A percentile compares a stretch with the other conserved stretches of the same genome.
Conservation (phyloP, 2,329 filamentous ascomycete genomes). For the Passalora sequoiae region DNA sequence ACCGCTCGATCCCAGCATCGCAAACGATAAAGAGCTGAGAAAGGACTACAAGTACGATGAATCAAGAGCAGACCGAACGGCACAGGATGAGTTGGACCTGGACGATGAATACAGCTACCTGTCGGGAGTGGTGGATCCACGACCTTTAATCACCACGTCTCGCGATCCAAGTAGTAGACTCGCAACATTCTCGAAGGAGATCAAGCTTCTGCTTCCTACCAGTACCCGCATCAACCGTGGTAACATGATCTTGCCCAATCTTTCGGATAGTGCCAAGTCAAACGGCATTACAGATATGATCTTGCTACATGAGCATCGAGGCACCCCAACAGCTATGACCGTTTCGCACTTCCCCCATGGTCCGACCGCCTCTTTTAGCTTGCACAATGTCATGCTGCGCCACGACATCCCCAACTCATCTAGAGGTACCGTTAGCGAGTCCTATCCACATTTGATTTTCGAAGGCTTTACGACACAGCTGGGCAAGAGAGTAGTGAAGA, state of each 20-base stretch:
- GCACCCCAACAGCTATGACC: conserved; percentile 83
- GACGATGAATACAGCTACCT: conserved; percentile 89
- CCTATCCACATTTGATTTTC: conserved; percentile 91
- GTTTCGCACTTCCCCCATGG: conserved; percentile 84
- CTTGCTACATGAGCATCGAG: conserved; percentile 85
- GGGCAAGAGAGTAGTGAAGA: conserved; percentile 77
- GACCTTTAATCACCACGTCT: conserved; percentile 85
- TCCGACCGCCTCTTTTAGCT: conserved; percentile 77
- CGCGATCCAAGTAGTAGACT: conserved; percentile 80
- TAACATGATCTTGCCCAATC: conserved; percentile 78
- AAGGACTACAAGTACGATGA: conserved; percentile 94
- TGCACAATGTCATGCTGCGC: conserved; percentile 88
- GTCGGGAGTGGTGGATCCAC: conserved; percentile 84
- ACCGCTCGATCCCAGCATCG: conserved; percentile 72
- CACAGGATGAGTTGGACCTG: conserved; percentile 65
- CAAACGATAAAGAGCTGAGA: conserved; percentile 76
- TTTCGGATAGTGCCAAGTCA: conserved; percentile 74
- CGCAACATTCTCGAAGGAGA: conserved; percentile 88
- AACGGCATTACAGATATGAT: conserved; percentile 80
- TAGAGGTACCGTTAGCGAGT: conserved; percentile 82
- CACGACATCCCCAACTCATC: conserved; percentile 87
- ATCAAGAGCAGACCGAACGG: conserved; percentile 61
- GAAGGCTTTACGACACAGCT: conserved; percentile 82
- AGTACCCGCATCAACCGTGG: conserved; percentile 85
- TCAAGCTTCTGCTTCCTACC: conserved; percentile 76